Percentiles rank a stretch among this genome's conserved stretches.
phyloP scores from a whole-genome alignment of 2,329 filamentous ascomycete genomes.

The Coccinonectria pachysandricola region DNA sequence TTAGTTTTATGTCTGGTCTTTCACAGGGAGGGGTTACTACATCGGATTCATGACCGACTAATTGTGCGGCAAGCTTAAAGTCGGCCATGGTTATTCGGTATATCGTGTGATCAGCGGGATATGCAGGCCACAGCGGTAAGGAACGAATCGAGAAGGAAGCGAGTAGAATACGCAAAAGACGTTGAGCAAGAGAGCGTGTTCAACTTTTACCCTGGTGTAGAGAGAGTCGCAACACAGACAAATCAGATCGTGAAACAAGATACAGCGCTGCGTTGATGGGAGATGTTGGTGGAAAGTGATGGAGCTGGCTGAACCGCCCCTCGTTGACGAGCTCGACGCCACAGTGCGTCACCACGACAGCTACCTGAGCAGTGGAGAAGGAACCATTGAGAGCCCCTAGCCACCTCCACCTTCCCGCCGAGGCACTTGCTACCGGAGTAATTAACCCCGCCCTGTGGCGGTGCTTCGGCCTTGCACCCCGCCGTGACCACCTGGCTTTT shows the following conservation, averaged over 20 bases:
- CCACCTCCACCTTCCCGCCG: slow-evolving; percentile 16
- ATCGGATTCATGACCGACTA: slow-evolving; percentile 87
- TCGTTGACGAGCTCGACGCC: slow-evolving; percentile 11
- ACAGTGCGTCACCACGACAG: slow-evolving; percentile 17
- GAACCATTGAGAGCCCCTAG: too few species aligned
- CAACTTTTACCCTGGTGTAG: too few species aligned
- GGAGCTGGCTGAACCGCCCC: slow-evolving; percentile 17
- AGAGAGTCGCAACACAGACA: too few species aligned
- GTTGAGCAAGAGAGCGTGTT: too few species aligned
- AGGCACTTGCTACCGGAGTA: slow-evolving; percentile 1
- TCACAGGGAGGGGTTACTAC: slow-evolving; percentile 56
- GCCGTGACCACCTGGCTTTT: slow-evolving; percentile 8
- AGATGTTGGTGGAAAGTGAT: slow-evolving; percentile 14
- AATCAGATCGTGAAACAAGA: too few species aligned
- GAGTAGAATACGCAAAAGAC: too few species aligned
- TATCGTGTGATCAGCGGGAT: too few species aligned
- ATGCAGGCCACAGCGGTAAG: too few species aligned
- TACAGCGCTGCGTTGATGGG: too few species aligned
- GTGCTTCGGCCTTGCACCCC: slow-evolving; percentile 13
- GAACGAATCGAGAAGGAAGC: too few species aligned
- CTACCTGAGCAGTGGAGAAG: too few species aligned
- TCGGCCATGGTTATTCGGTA: slow-evolving; percentile 52
- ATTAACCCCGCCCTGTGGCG: slow-evolving; percentile 19
- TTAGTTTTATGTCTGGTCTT: too few species aligned
- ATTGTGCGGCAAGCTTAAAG: slow-evolving; percentile 87